Conservation (phyloP, 257 asterid genomes). For the Solanum chaucha region DNA sequence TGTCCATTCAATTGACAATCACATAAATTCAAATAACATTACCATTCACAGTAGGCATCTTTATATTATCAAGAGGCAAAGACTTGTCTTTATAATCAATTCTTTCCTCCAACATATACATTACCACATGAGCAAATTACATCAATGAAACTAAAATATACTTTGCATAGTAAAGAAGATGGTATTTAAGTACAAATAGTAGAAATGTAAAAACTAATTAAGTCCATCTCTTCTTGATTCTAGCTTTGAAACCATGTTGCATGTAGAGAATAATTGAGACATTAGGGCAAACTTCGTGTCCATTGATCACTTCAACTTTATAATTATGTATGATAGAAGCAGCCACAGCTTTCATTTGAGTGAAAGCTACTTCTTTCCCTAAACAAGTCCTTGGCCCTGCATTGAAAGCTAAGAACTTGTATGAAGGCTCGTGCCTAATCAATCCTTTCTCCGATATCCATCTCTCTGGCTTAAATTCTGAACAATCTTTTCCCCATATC, state of each 20-base stretch:
- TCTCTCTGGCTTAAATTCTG: constrained; percentile 50
- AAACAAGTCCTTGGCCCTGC: constrained; percentile 66
- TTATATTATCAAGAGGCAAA: not conserved
- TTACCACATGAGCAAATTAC: not conserved
- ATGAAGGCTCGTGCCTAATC: constrained; percentile 38
- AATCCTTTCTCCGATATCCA: constrained; percentile 39
- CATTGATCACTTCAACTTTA: constrained; percentile 16
- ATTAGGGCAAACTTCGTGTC: constrained; percentile 33
- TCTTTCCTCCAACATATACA: not conserved
- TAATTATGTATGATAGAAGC: constrained; percentile 41
- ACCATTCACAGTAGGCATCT: not conserved
- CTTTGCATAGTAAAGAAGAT: not conserved
- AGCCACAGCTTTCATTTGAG: constrained; percentile 36
- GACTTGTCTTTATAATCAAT: not conserved
- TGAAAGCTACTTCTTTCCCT: constrained; percentile 52
- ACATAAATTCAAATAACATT: not conserved
- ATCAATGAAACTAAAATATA: not conserved
- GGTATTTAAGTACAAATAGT: not conserved
- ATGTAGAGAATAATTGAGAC: constrained; percentile 47
- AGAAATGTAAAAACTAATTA: not conserved
- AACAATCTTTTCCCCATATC: constrained; percentile 45
- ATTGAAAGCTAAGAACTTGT: constrained; percentile 51
- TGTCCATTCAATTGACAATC: too few species aligned
- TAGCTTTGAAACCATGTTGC: constrained; percentile 43
- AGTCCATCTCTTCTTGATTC: constrained; percentile 25